Base-by-base conservation (phyloP, 164 flowering plant species). In the Nelumbo lutea region DNA sequence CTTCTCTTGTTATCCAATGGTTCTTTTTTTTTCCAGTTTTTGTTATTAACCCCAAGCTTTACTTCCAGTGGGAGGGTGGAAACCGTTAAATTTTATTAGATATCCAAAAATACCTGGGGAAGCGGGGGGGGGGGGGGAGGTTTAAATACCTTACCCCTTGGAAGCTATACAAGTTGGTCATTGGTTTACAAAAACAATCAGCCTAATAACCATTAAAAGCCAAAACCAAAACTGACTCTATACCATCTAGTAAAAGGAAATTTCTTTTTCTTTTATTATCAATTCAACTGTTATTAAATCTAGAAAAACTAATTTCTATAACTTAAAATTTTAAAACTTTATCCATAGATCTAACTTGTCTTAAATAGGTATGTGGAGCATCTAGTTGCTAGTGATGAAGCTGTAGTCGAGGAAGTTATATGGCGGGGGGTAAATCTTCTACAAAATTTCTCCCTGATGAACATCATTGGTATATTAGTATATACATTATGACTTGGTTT, bases 381-480 rank as follows among this genome's bases (percentile, higher is more conserved):
- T 78, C 79, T 95, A 69, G 96, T 92, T 65, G 86, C 82, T 39
- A 92, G 98, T 81, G 98, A 97, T 59, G 99, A 95, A 83, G 99
- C 99, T 76, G 99, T 97, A 43, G 97, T 95, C 52, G 89, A 90
- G 80, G 99, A 95, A 83, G 97, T 95, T 72, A 57, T 89, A 48
- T 78, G 86, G 42, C 90, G 97, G 59, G 97, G 97, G 97, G 70
- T 96, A 91, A 83, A 78, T 87, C 75, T 64, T 70, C 47, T 59
- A 65, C 14, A 8, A 61, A 27, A 59, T 42, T 71, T 55, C 55
- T 55, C 42, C 42, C 50, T 74, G 41, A 45, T 97, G 91, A n/a
- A 42, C 1, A 6, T 59, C 59, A 4, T 68, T 5, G 52, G n/a
- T 4, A 6, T 27, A 44, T 70, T 46, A 13, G 7, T 46, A 46